Conservation (phyloP, 1,284 basidiomycete genomes). For the Tilletia indica region DNA sequence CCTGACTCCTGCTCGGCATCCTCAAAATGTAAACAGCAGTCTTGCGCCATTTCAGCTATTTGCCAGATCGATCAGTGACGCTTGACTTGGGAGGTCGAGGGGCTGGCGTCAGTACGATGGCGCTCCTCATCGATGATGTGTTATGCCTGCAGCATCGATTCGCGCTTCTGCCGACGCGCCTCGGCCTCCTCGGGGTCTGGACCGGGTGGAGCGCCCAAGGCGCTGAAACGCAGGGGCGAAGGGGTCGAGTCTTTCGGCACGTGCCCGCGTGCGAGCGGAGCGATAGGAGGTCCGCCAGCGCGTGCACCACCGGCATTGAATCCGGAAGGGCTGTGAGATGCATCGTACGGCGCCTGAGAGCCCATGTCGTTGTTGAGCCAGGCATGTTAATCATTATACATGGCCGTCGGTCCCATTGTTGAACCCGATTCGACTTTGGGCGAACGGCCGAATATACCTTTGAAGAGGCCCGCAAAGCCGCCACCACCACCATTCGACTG, state of each 20-base stretch:
- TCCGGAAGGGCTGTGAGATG: not conserved
- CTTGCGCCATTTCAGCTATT: too few relatives aligned
- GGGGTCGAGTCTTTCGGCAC: not conserved
- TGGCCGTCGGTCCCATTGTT: not conserved
- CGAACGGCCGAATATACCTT: conserved; percentile 42
- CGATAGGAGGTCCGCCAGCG: too few relatives aligned
- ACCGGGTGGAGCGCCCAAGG: not conserved
- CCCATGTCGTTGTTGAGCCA: not conserved
- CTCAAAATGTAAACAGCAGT: too few relatives aligned
- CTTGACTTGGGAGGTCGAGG: too few relatives aligned
- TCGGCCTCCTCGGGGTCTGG: conserved; percentile 24
- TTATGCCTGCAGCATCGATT: conserved; percentile 41
- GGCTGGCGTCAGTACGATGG: too few relatives aligned
- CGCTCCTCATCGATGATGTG: conserved; percentile 50
- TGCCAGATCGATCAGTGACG: too few relatives aligned
- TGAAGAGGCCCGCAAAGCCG: conserved; percentile 28
- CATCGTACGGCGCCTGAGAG: not conserved
- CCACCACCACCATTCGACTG: too few relatives aligned
- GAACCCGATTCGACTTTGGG: conserved; percentile 20
- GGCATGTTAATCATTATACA: conserved; percentile 6
- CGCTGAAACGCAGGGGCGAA: conserved; percentile 1
- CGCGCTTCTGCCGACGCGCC: conserved; percentile 38
- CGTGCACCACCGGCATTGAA: not conserved
- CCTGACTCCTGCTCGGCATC: too few relatives aligned
- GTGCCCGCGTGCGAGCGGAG: too few relatives aligned